Base-by-base conservation (phyloP, 306 rosid genomes). In the Psophocarpus tetragonolobus region DNA sequence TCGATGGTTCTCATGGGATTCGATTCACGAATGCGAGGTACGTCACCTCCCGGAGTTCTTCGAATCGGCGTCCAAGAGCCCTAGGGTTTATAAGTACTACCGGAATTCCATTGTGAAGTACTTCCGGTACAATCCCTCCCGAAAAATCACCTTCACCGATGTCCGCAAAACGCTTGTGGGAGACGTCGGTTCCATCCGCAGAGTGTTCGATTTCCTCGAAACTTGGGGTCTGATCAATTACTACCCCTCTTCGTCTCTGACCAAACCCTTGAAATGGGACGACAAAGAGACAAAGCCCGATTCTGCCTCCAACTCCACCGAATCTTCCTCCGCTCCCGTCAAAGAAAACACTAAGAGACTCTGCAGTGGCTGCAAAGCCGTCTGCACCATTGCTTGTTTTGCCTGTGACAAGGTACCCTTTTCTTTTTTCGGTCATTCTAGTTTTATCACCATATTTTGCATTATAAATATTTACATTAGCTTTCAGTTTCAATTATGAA, bases 121-220 rank as follows among this genome's bases (percentile, higher is more conserved):
- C 30, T 95, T 87, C 90, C 73, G 99, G 35, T 84, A 84, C 68
- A 85, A 87, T 44, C 93, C 97, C 11, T 64, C 88, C 23, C 56
- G 90, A 15, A 90, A 88, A 83, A 73, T 95, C 71, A 87, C 96
- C 50, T 95, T 95, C 90, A 95, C 99, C 41, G 97, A 95, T 24
- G 87, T 85, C 53, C 90, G 99, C 38, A 91, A 86, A 89, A 88
- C 87, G 15, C 91, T 95, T 1, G 90, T 92, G 8, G 99, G 96
- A 8, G 99, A 95, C 75, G 97, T 88, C 1, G 97, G 97, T 61
- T 91, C 99, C 0, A 81, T 95, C 29, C 92, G 93, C 21, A 86
- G 97, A 72, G 90, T 95, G 23, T 95, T 95, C 51, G 97, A 95
- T 75, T 92, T 95, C 54, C 89, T 95, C 1, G 99, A 92, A 64